A percentile compares a stretch with the other conserved stretches of the same genome.
Conservation (phyloP, 169 alveolate species). For the Eimeria acervulina region DNA sequence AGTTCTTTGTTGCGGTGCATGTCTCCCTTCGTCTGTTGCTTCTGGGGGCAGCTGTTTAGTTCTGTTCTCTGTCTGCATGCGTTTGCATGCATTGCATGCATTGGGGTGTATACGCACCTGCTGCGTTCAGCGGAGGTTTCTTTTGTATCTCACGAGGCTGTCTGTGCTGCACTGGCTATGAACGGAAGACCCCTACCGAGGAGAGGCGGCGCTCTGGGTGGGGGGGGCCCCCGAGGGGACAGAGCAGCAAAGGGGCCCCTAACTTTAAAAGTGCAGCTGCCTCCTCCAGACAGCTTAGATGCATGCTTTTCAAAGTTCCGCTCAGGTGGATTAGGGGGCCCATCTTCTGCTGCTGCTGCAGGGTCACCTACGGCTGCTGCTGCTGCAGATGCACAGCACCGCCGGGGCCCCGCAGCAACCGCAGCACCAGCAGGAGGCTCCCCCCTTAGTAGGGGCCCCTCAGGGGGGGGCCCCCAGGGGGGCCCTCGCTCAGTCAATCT, state of each 20-base stretch:
- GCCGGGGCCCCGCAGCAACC: not conserved
- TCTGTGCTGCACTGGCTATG: conserved; percentile 38
- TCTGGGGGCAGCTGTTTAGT: too few relatives aligned
- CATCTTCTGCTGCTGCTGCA: not conserved
- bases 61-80: not conserved
- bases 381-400: not conserved
- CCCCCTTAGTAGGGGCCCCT: not conserved
- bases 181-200: conserved; percentile 27
- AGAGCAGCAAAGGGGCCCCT: not conserved
- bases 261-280: conserved; percentile 19
- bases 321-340: conserved; percentile 41
- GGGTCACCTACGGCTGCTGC: not conserved
- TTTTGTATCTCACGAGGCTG: conserved; percentile 38
- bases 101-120: not conserved
- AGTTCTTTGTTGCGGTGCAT: not conserved
- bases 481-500: not conserved
- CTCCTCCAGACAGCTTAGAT: conserved; percentile 30
- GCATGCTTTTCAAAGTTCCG: conserved; percentile 49
- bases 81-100: not conserved
- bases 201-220: too few relatives aligned
- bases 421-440: conserved; percentile 3
- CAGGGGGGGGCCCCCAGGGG: conserved; percentile 50
- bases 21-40: not conserved
- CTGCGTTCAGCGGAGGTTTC: conserved; percentile 43
- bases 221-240: conserved; percentile 53